Percentiles rank a stretch among this genome's conserved stretches.
These are phyloP conservation scores for Candida jianshihensis DNA, from an alignment of 805 yeast genomes.

Conservation along the genomic window DNA sequence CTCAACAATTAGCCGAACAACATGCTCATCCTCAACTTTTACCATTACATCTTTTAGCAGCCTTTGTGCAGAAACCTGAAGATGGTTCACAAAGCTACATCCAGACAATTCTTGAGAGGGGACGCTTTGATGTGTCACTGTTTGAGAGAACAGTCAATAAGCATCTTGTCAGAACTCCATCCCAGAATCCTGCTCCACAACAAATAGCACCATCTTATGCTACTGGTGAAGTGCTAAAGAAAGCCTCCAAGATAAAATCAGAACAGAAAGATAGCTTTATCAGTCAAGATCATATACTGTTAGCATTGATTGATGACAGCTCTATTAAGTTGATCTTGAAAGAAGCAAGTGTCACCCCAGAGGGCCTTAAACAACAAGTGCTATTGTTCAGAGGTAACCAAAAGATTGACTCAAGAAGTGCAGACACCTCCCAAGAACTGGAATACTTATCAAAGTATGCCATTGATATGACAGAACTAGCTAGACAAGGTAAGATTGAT, in stretches of 20 bases:
- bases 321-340: slow-evolving; percentile 65
- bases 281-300: slow-evolving; percentile 89
- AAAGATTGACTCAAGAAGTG: slow-evolving; percentile 87
- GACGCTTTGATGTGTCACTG: slow-evolving; percentile 78
- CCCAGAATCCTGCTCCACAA: slow-evolving; percentile 84
- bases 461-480: slow-evolving; percentile 86
- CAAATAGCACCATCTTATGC: slow-evolving; percentile 71
- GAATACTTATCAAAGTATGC: slow-evolving; percentile 90
- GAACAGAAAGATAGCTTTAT: slow-evolving; percentile 87
- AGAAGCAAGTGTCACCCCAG: slow-evolving; percentile 60
- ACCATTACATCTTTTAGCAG: slow-evolving; percentile 90
- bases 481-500: slow-evolving; percentile 89
- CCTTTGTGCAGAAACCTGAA: slow-evolving; percentile 62
- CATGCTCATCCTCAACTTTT: slow-evolving; percentile 75
- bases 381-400: slow-evolving; percentile 81
- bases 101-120: slow-evolving; percentile 77
- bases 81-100: slow-evolving; percentile 59
- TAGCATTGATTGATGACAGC: slow-evolving; percentile 78
- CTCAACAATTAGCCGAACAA: slow-evolving; percentile 77
- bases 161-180: slow-evolving; percentile 75
- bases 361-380: slow-evolving; percentile 71
- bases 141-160: slow-evolving; percentile 78
- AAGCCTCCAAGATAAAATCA: slow-evolving; percentile 69
- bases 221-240: slow-evolving; percentile 66
- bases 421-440: slow-evolving; percentile 78